Evolutionary conservation across 257 asterid species (phyloP).

Genomic region (Linaria vulgaris): DNA sequence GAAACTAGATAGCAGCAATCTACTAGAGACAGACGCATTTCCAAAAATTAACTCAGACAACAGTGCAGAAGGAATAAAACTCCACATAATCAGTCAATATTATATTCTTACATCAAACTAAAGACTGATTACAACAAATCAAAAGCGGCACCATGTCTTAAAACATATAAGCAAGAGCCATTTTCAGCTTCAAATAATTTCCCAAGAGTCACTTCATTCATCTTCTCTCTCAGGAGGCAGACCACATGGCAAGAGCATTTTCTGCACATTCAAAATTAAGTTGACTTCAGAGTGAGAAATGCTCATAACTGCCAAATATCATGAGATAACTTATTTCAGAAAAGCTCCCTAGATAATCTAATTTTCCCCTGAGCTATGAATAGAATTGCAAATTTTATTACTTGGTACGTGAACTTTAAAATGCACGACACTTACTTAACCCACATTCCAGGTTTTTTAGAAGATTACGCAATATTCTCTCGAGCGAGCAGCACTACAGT

Average conservation of each 20-base stretch:
- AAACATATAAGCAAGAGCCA: constrained; percentile 3
- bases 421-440: neutral
- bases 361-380: too few relatives aligned
- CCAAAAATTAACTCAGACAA: neutral
- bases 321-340: too few relatives aligned
- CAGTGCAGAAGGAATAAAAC: neutral
- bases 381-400: neutral
- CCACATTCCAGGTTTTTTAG: too few relatives aligned
- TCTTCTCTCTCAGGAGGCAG: constrained; percentile 96
- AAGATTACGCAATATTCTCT: too few relatives aligned
- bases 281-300: neutral
- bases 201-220: constrained; percentile 38
- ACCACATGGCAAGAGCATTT: constrained; percentile 95
- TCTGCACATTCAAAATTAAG: constrained; percentile 46
- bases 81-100: constrained; percentile 10
- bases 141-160: neutral
- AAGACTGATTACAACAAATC: neutral
- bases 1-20: neutral
- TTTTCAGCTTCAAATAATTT: constrained; percentile 1
- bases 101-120: constrained; percentile 3
- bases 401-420: neutral
- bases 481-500: too few relatives aligned
- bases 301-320: neutral
- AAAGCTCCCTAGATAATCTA: neutral
- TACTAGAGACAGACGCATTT: constrained; percentile 1